A percentile compares a stretch with the other conserved stretches of the same genome.
phyloP scores from a whole-genome alignment of 495 filamentous ascomycete species.

The Aspergillus asperescens region DNA sequence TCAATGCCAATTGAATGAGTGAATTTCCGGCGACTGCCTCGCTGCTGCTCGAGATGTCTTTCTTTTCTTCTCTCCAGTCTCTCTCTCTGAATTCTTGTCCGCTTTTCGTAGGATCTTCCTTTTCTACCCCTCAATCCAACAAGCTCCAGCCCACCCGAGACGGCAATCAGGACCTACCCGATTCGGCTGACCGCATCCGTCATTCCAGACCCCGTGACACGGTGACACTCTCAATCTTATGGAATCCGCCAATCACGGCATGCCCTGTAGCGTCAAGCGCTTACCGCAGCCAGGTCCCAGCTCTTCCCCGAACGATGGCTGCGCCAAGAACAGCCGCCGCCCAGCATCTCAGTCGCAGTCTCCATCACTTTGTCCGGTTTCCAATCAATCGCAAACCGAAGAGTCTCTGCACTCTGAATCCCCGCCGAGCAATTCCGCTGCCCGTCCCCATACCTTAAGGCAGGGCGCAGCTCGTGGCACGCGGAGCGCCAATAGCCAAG shows the following conservation, averaged over 20 bases:
- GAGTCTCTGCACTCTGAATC: not conserved
- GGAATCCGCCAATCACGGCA: constrained; percentile 16
- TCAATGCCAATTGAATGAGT: constrained; percentile 6
- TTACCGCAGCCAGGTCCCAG: constrained; percentile 7
- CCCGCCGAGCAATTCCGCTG: not conserved
- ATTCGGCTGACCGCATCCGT: constrained; percentile 15
- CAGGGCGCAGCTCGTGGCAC: constrained; percentile 25
- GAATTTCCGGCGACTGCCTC: not conserved
- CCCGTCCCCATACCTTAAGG: constrained; percentile 17
- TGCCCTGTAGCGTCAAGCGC: constrained; percentile 15
- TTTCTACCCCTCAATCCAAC: constrained; percentile 6
- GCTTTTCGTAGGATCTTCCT: not conserved
- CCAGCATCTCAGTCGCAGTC: not conserved
- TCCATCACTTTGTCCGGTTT: not conserved
- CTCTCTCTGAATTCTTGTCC: not conserved
- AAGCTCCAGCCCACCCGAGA: too few species aligned
- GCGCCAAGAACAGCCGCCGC: constrained; percentile 12
- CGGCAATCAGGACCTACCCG: constrained; percentile 1
- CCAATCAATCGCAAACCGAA: not conserved
- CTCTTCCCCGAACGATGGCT: not conserved
- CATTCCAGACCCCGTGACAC: constrained; percentile 13
- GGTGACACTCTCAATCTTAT: constrained; percentile 5
- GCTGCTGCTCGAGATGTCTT: not conserved
- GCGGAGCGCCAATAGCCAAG: constrained; percentile 16
- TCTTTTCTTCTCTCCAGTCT: not conserved